These are phyloP conservation scores for Tetrahymena borealis DNA, from an alignment of 73 alveolate genomes.

Conservation along the genomic window DNA sequence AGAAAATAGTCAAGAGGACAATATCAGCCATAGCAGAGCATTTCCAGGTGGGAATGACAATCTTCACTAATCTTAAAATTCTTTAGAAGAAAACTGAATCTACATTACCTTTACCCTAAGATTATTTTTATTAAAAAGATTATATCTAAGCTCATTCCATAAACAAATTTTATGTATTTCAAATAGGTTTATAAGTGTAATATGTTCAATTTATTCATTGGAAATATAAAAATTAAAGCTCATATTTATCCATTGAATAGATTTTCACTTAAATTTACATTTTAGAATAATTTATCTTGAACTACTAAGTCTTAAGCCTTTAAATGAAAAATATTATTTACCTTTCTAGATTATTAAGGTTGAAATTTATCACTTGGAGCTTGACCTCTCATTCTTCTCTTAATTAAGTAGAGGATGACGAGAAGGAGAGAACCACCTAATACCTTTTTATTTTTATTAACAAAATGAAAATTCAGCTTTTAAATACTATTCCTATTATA, in stretches of 20 bases:
- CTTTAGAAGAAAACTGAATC: slow-evolving; percentile 66
- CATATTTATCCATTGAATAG: too few relatives aligned
- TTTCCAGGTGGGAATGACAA: slow-evolving; percentile 66
- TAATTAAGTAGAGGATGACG: neutral
- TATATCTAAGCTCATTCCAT: too few relatives aligned
- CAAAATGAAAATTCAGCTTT: neutral
- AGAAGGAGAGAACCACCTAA: neutral
- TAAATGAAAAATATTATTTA: too few relatives aligned
- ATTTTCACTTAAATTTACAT: too few relatives aligned
- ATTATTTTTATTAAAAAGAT: too few relatives aligned
- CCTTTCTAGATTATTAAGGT: neutral
- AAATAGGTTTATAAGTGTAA: too few relatives aligned
- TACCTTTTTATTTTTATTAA: neutral
- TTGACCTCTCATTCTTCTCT: neutral
- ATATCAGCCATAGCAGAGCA: slow-evolving; percentile 55
- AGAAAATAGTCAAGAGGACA: slow-evolving; percentile 48
- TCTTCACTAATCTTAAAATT: slow-evolving; percentile 48
- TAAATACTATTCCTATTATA: neutral
- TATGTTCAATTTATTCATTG: too few relatives aligned
- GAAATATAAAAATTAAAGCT: too few relatives aligned
- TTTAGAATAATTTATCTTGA: too few relatives aligned
- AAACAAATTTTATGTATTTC: too few relatives aligned
- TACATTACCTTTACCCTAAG: slow-evolving; percentile 67
- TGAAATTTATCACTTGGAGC: neutral
- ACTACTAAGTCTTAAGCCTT: too few relatives aligned